These are phyloP conservation scores for Oryza punctata DNA, from an alignment of 176 grass and related monocot species.

Conservation along the genomic window DNA sequence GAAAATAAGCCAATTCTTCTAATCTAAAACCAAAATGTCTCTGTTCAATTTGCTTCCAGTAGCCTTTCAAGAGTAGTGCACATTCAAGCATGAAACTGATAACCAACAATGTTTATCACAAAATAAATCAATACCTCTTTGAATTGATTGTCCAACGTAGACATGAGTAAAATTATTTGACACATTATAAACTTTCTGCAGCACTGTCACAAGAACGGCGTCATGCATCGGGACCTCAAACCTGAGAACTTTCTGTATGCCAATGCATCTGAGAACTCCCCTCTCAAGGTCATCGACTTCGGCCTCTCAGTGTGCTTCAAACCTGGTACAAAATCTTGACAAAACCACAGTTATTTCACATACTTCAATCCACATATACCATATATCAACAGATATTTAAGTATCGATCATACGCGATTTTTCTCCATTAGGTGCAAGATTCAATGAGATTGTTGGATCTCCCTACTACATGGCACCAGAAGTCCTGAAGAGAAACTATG, in stretches of 20 bases:
- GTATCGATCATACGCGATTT: background rate
- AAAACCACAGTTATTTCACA: background rate
- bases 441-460: conserved; percentile 63
- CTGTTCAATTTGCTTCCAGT: background rate
- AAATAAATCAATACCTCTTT: background rate
- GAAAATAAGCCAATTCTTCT: background rate
- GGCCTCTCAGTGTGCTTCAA: conserved; percentile 63
- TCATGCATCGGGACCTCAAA: conserved; percentile 94
- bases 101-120: background rate
- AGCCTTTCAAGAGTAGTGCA: background rate
- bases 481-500: conserved; percentile 63
- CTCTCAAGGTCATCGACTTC: conserved; percentile 58
- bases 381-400: background rate
- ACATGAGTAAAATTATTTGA: background rate
- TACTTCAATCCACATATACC: background rate
- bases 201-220: conserved; percentile 57
- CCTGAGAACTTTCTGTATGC: conserved; percentile 88
- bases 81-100: background rate
- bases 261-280: conserved; percentile 51
- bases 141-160: background rate
- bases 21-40: background rate
- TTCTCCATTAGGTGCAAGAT: conserved; percentile 38
- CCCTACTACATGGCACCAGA: conserved; percentile 69
- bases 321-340: conserved; percentile 27
- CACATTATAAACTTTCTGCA: conserved; percentile 7